These are phyloP conservation scores for Fusarium chuoi DNA, from an alignment of 2,329 filamentous ascomycete species.

Conservation along the genomic window DNA sequence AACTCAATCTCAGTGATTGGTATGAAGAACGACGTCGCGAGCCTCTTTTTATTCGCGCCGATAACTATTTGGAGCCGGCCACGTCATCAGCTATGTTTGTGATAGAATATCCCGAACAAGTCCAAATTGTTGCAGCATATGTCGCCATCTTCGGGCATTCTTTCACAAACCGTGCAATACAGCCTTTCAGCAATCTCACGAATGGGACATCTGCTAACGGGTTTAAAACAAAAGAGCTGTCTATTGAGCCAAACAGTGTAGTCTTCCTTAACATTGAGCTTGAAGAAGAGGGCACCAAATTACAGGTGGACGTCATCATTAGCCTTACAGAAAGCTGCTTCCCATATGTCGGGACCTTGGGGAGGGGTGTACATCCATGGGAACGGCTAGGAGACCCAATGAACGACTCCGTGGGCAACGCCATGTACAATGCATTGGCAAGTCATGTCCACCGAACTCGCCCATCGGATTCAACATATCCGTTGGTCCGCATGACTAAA, in stretches of 20 bases:
- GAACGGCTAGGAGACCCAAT: not conserved
- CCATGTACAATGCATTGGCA: not conserved
- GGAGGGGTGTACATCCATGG: not conserved
- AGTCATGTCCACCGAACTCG: not conserved
- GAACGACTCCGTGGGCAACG: rapidly evolving
- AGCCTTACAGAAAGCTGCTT: not conserved
- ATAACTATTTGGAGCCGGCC: not conserved
- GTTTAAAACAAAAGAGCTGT: rapidly evolving
- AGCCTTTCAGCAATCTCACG: rapidly evolving
- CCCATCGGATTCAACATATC: not conserved
- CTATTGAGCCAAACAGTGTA: not conserved
- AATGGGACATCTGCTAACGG: rapidly evolving
- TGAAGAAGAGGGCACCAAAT: not conserved
- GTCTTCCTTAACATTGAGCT: not conserved
- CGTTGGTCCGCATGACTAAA: rapidly evolving
- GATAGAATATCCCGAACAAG: not conserved
- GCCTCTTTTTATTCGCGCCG: not conserved
- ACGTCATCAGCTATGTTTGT: rapidly evolving
- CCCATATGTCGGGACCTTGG: rapidly evolving
- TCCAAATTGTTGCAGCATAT: not conserved
- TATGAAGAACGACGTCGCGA: not conserved
- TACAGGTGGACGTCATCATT: rapidly evolving
- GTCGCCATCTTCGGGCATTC: not conserved
- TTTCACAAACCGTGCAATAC: rapidly evolving
- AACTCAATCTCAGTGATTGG: not conserved